Percentiles rank a stretch among this genome's conserved stretches.
Evolutionary conservation across 106 monocot species (phyloP).

Genomic region (Dioscorea dumetorum): DNA sequence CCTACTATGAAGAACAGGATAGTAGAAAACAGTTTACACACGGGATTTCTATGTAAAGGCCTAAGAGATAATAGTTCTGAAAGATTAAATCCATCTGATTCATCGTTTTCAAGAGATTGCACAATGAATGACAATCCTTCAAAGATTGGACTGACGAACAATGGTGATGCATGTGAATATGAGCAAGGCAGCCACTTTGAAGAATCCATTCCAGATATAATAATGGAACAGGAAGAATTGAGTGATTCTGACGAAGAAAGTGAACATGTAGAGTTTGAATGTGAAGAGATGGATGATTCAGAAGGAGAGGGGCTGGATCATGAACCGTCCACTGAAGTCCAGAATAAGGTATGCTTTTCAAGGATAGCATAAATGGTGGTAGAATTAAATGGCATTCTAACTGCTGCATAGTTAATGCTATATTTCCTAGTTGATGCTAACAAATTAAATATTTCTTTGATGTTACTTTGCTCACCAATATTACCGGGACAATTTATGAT

Average conservation of each 20-base stretch:
- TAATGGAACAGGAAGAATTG: conserved; percentile 97
- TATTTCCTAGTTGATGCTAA: background rate
- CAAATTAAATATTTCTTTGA: background rate
- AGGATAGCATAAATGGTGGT: background rate
- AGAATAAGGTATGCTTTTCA: conserved; percentile 31
- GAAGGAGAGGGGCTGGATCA: conserved; percentile 51
- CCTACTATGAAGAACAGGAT: conserved; percentile 6
- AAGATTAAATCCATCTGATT: conserved; percentile 6
- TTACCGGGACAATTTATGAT: background rate
- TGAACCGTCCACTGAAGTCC: conserved; percentile 11
- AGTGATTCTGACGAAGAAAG: conserved; percentile 94
- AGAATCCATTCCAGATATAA: conserved; percentile 53
- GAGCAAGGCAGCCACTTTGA: conserved; percentile 20
- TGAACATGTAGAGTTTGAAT: conserved; percentile 82
- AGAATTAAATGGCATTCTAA: background rate
- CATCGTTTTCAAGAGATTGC: conserved; percentile 4
- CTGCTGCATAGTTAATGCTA: too few relatives aligned
- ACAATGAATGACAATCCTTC: background rate
- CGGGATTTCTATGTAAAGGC: background rate
- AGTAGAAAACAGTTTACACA: conserved; percentile 3
- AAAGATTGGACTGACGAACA: background rate
- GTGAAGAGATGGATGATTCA: conserved; percentile 90
- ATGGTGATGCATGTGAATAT: conserved; percentile 9
- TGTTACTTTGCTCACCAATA: background rate
- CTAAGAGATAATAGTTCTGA: conserved; percentile 11